These are phyloP conservation scores for Flammula alnicola DNA, from an alignment of 1,284 basidiomycete genomes.

Conservation along the genomic window DNA sequence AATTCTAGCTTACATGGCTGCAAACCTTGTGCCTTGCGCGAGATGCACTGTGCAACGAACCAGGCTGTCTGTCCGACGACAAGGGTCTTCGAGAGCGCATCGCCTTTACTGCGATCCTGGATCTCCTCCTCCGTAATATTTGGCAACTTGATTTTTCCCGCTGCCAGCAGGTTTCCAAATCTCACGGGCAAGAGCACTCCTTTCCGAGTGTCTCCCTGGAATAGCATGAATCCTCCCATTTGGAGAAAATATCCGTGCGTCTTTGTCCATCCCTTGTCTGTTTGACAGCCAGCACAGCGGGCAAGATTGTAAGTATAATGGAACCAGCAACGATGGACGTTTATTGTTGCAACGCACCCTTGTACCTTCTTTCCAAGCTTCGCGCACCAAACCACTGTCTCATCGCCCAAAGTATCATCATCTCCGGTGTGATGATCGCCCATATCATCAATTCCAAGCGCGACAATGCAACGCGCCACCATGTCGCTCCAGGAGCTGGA, in stretches of 20 bases:
- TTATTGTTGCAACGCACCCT: constrained; percentile 14
- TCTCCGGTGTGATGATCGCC: constrained; percentile 20
- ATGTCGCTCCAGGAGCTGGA: constrained; percentile 22
- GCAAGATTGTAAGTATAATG: not conserved
- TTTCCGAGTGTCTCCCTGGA: constrained; percentile 13
- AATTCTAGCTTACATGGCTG: too few relatives aligned
- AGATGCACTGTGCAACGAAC: constrained; percentile 36
- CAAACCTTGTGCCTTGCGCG: constrained; percentile 25
- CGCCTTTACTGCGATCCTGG: constrained; percentile 40
- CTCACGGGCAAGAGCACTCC: constrained; percentile 18
- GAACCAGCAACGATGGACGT: too few relatives aligned
- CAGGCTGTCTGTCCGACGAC: constrained; percentile 36
- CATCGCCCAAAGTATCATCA: constrained; percentile 22
- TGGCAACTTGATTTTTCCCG: constrained; percentile 26
- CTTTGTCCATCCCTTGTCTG: constrained; percentile 21
- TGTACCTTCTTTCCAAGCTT: constrained; percentile 9
- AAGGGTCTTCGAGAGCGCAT: constrained; percentile 36
- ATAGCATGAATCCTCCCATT: constrained; percentile 27
- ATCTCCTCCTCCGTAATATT: constrained; percentile 35
- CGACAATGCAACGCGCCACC: constrained; percentile 10
- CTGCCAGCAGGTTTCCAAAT: constrained; percentile 16
- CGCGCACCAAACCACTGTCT: constrained; percentile 21
- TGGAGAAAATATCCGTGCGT: constrained; percentile 23
- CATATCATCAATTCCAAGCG: constrained; percentile 27
- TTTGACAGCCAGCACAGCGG: not conserved